Evolutionary conservation across 2,329 filamentous ascomycete species (phyloP), one percentile per base, ranked within the genome.

Genomic region (Juglanconis sp.): DNA sequence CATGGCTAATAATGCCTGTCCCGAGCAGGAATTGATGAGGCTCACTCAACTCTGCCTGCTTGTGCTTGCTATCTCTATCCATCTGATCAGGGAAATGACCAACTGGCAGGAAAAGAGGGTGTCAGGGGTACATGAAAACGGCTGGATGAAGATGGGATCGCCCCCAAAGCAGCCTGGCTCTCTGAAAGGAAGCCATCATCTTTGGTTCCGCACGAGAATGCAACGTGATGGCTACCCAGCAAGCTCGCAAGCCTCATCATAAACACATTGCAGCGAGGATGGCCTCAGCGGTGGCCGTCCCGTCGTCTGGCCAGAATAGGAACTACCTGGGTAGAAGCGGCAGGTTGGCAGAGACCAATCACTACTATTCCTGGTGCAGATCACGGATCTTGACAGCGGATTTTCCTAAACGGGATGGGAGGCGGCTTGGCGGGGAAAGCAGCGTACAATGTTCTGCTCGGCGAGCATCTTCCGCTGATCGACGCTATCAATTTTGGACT

Each of bases 391-490:
- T 53, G 38, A 38, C 34, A 31, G 46, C 49, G 32, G 17, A 24
- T 48, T 52, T 46, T 5, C 58, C 53, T 11, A 46, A 53, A 52
- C 30, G 24, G 53, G 53, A 44, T 24, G 49, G 36, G 24, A 47
- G 44, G 46, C 57, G 51, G 57, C 50, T 59, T 31, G 35, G 38
- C 50, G 42, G 47, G n/a, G 36, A n/a, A 10, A 11, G 17, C 24
- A 42, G 53, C 36, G 24, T 31, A 53, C 48, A 17, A 47, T 40
- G 40, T 47, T 50, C 35, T 17, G 32, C 44, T 54, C 59, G 59
- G 53, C n/a, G 53, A 36, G 40, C 30, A 53, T 46, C 53, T 51
- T 60, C 59, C 59, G 59, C 36, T 17, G 59, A 57, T 60, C 49
- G 42, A 57, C 53, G 30, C 0, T 53, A 6, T 13, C 15, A 42